Percentiles rank a stretch among this genome's conserved stretches.
phyloP scores from a whole-genome alignment of 495 filamentous ascomycete genomes.

The Oleoguttula mirabilis region DNA sequence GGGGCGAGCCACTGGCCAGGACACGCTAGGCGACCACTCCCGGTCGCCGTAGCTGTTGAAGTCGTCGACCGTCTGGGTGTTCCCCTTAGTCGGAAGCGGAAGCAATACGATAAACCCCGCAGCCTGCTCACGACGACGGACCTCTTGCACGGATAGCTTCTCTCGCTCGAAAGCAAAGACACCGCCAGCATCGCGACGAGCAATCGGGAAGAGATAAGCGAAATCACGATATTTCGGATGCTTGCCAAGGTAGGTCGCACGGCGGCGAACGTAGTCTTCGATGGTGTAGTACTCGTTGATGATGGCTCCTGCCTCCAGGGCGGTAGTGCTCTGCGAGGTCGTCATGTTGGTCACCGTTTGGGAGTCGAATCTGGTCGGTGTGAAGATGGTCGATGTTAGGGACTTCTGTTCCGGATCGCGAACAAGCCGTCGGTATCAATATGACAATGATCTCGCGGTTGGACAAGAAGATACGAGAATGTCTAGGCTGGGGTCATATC shows the following conservation, averaged over 20 bases:
- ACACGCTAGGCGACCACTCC: constrained; percentile 5
- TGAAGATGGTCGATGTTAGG: too few species aligned
- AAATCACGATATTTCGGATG: not conserved
- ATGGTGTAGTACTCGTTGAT: constrained; percentile 15
- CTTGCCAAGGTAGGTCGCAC: constrained; percentile 5
- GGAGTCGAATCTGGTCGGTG: too few species aligned
- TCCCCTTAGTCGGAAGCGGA: constrained; percentile 11
- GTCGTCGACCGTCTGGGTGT: constrained; percentile 6
- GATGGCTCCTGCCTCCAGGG: constrained; percentile 1
- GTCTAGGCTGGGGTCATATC: too few species aligned
- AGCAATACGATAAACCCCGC: constrained; percentile 2
- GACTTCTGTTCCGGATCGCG: too few species aligned
- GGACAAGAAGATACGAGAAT: too few species aligned
- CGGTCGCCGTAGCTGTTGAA: constrained; percentile 5
- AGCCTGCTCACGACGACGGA: constrained; percentile 5
- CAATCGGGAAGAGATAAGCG: constrained; percentile 5
- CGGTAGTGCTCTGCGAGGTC: not conserved
- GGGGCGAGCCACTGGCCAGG: not conserved
- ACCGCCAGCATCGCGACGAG: constrained; percentile 7
- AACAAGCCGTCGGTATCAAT: too few species aligned
- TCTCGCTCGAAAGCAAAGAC: constrained; percentile 1
- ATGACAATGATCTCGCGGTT: too few species aligned
- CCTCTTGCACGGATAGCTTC: constrained; percentile 10
- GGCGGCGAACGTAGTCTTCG: constrained; percentile 11
- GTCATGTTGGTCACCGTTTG: too few species aligned